phyloP scores from a whole-genome alignment of 2,329 filamentous ascomycete species.

The Calonectria henricotiae region DNA sequence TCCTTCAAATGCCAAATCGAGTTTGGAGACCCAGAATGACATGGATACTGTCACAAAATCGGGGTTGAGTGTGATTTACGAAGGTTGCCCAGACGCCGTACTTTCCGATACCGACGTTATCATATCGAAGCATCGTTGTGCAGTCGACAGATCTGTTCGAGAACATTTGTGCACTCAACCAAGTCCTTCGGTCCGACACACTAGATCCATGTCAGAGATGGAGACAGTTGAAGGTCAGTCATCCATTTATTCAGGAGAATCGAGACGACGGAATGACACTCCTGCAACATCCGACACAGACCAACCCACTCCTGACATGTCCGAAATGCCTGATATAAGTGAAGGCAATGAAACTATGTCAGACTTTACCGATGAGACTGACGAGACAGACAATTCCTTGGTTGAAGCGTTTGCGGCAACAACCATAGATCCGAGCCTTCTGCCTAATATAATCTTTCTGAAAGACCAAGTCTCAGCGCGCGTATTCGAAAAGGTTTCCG shows the following conservation, averaged over 20 bases:
- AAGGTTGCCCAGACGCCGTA: slow-evolving; percentile 37
- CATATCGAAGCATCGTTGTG: slow-evolving; percentile 1
- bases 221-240: background rate
- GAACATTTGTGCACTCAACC: background rate
- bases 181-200: background rate
- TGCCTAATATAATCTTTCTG: slow-evolving; percentile 22
- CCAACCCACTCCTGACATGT: background rate
- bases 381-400: slow-evolving; percentile 40
- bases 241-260: slow-evolving; percentile 11
- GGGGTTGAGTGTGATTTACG: slow-evolving; percentile 37
- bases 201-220: slow-evolving; percentile 3
- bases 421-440: slow-evolving; percentile 30
- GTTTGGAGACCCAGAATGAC: background rate
- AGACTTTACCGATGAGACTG: slow-evolving; percentile 33
- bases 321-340: slow-evolving; percentile 21
- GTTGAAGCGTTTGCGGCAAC: slow-evolving; percentile 36
- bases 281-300: slow-evolving; percentile 31
- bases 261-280: background rate
- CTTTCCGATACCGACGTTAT: slow-evolving; percentile 22
- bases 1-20: background rate
- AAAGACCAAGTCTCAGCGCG: slow-evolving; percentile 34
- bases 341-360: slow-evolving; percentile 40
- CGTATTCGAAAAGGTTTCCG: slow-evolving; percentile 26
- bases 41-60: background rate
- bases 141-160: background rate